These are phyloP conservation scores for Beauveria scarabaeidicola DNA, from an alignment of 2,329 filamentous ascomycete genomes.

Conservation along the genomic window DNA sequence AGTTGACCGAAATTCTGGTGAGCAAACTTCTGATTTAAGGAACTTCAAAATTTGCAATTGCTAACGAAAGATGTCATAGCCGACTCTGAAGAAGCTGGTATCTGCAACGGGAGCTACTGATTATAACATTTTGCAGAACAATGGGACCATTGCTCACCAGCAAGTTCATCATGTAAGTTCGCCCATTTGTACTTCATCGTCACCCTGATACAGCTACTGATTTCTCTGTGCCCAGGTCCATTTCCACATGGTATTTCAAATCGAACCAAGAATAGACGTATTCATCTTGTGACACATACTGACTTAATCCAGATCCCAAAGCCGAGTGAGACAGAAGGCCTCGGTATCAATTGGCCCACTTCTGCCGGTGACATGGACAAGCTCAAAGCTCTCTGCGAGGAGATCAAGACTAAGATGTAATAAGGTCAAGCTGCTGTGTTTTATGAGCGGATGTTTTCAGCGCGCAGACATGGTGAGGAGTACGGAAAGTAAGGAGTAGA, in stretches of 20 bases:
- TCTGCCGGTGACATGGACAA: constrained; percentile 70
- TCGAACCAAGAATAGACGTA: too few species aligned
- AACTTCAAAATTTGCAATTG: too few species aligned
- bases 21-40: constrained; percentile 17
- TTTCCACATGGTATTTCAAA: constrained; percentile 69
- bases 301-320: constrained; percentile 67
- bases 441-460: neutral
- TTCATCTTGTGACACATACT: neutral
- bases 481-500: neutral
- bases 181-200: neutral
- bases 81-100: constrained; percentile 71
- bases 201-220: constrained; percentile 1
- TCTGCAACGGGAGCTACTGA: constrained; percentile 65
- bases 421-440: neutral
- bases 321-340: constrained; percentile 72
- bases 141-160: constrained; percentile 85
- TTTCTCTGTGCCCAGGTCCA: constrained; percentile 51
- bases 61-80: constrained; percentile 17
- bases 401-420: constrained; percentile 85
- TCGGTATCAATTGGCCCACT: constrained; percentile 73
- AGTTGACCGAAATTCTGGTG: constrained; percentile 73
- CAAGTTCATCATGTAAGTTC: constrained; percentile 75
- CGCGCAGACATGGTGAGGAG: neutral
- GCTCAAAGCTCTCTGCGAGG: constrained; percentile 69
- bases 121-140: constrained; percentile 96